Evolutionary conservation across 352 stramenopile genomes (phyloP), one percentile per base, ranked within the genome.

Genomic region (Globisporangium barbulae): DNA sequence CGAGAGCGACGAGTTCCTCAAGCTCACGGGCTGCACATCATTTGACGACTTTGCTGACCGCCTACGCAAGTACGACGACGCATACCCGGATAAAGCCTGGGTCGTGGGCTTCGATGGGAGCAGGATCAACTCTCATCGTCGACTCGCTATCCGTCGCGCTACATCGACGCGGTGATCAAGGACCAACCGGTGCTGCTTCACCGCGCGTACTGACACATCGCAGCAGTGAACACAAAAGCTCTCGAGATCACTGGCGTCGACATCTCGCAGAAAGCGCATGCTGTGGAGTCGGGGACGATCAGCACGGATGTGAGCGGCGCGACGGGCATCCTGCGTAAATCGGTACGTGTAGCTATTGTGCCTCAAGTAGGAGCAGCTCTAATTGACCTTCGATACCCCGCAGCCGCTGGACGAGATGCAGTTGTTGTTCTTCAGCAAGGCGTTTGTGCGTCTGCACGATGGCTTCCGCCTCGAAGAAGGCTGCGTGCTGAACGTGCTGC

Each of bases 201-300:
- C 67, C 87, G 90, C n/a, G 82, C 76, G 2, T 97, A 89, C 56
- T 97, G 87, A 85, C 90, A 97, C 63, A 94, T 96, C 64, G 81
- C 81, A 33, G 86, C 89, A 1, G 88, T 85, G 41, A 97, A 96
- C 62, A 93, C 86, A 10, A 90, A 86, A 60, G 90, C 90, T 28
- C 71, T 97, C 7, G 83, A 94, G 52, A 71, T 90, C 44, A 77
- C 79, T 6, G 79, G 76, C 15, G 65, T 93, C 19, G 68, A 90
- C 37, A 49, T 81, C 45, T 41, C 62, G n/a, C 62, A 72, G 17
- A 77, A 53, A 50, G 63, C 64, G 25, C 68, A 82, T 31, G 60
- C 65, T 0, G 33, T 86, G 5, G 49, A 67, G 7, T 70, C 81
- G 22, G 85, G 85, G 15, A 77, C 64, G 21, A 81, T 94, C 53